Evolutionary conservation across 1,284 basidiomycete genomes (phyloP).

Genomic region (Ceratobasidium sp.): DNA sequence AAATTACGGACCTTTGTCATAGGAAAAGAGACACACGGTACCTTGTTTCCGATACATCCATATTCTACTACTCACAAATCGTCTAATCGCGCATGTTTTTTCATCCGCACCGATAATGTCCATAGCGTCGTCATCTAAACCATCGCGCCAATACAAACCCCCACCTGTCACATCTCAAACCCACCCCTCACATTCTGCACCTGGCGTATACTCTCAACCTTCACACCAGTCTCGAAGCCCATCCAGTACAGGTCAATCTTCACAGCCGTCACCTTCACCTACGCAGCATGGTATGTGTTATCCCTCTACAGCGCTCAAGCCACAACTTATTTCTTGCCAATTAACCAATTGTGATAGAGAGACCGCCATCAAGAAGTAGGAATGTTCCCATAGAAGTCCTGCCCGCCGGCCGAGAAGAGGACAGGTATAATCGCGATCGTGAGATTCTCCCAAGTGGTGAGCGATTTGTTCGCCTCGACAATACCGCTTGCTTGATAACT

Average conservation of each 20-base stretch:
- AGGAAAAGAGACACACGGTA: conserved; percentile 22
- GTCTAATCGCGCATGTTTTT: neutral
- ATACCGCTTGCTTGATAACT: too few relatives aligned
- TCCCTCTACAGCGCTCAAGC: neutral
- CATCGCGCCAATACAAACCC: neutral
- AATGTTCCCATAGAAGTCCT: conserved; percentile 3
- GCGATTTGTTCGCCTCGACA: too few relatives aligned
- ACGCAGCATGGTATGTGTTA: conserved; percentile 3
- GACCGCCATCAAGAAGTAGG: neutral
- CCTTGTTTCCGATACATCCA: neutral
- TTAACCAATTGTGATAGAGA: neutral
- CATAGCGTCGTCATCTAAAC: neutral
- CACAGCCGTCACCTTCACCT: neutral
- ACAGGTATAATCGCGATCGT: neutral
- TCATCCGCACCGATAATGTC: conserved; percentile 11
- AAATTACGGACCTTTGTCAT: neutral
- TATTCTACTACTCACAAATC: neutral
- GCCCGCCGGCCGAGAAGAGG: neutral
- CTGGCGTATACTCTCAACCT: too few relatives aligned
- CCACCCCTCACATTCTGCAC: neutral
- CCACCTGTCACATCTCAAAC: neutral
- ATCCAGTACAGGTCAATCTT: conserved; percentile 11
- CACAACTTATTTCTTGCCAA: neutral
- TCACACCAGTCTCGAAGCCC: neutral
- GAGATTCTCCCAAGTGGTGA: too few relatives aligned